phyloP scores from a whole-genome alignment of 2,329 filamentous ascomycete species.

The Colletotrichum sp. region DNA sequence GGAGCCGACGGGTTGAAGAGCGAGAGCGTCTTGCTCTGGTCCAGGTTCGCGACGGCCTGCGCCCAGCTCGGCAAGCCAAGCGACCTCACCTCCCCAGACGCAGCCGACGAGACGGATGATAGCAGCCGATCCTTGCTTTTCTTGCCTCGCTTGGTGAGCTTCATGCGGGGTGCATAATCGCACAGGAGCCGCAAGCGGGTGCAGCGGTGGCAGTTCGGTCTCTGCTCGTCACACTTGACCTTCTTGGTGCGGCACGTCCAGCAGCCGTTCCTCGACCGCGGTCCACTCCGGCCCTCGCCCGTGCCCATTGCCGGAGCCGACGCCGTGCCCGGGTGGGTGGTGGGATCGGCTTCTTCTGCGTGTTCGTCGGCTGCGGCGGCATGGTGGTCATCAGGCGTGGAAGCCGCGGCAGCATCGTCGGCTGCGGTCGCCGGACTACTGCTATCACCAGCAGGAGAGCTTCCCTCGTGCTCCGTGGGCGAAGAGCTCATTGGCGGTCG shows the following conservation, averaged over 20 bases:
- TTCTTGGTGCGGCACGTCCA: constrained; percentile 35
- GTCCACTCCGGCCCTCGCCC: constrained; percentile 19
- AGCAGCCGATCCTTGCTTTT: constrained; percentile 4
- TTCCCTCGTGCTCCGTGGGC: background rate
- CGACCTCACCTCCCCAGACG: background rate
- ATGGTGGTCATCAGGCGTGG: background rate
- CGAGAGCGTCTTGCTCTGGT: constrained; percentile 1
- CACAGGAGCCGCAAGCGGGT: constrained; percentile 28
- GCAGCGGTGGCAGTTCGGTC: constrained; percentile 30
- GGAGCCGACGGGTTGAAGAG: constrained; percentile 17
- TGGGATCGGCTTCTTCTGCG: background rate
- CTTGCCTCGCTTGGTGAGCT: background rate
- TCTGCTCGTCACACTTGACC: constrained; percentile 34
- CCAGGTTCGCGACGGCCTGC: background rate
- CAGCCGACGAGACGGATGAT: background rate
- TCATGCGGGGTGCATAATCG: constrained; percentile 29
- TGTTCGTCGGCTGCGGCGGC: background rate
- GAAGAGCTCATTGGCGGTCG: constrained; percentile 7
- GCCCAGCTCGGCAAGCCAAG: constrained; percentile 4
- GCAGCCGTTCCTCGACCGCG: constrained; percentile 21
- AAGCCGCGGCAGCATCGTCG: background rate
- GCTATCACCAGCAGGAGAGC: background rate
- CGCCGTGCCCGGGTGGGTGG: background rate
- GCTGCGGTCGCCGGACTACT: background rate
- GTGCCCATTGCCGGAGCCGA: background rate